Evolutionary conservation across 2,329 filamentous ascomycete genomes (phyloP), one percentile per base, ranked within the genome.

Genomic region (Tolypocladium paradoxum): DNA sequence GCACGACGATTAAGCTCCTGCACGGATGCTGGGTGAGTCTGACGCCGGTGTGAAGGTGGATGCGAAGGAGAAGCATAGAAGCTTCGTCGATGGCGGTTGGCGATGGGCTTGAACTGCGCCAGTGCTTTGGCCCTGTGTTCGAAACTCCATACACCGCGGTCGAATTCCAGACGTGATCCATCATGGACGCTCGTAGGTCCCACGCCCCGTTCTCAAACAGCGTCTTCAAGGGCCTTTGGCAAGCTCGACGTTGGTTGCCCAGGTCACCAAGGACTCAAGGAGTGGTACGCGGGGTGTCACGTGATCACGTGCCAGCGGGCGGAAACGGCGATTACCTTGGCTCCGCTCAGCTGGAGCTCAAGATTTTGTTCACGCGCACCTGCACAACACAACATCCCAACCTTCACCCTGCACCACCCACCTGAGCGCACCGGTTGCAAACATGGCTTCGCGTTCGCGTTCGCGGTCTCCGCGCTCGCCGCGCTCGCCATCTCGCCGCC

Each of bases 401-500:
- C 18, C 27, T 5, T 34, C 22, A 20, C 38, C 40, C n/a, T 29
- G 34, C 35, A 43, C n/a, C 46, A n/a, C 27, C 20, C 46, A 7
- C 29, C 24, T 18, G 36, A 22, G 46, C 45, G 24, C 43, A 14
- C 33, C 35, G 35, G 29, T n/a, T 38, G 38, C 34, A 36, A 27
- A 18, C 51, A 69, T 69, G 67, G 55, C 59, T 33, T 61, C 58
- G 31, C 59, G 53, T 31, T 63, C 64, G 49, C 63, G 55, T 27
- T 49, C 48, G 35, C 48, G 48, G 9, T 29, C 47, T 20, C 48
- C 22, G 14, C 43, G 43, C 34, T 67, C 65, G 29, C 61, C 31
- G n/a, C 37, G 46, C 46, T 68, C 66, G 34, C 63, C 65, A 24
- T 67, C 68, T n/a, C 61, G 63, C 37, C 64, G 60, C 53, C 68